Percentiles rank a stretch among this genome's conserved stretches.
These are phyloP conservation scores for Mortierella sp. DNA, from an alignment of 371 early-diverging fungal species.

Conservation along the genomic window DNA sequence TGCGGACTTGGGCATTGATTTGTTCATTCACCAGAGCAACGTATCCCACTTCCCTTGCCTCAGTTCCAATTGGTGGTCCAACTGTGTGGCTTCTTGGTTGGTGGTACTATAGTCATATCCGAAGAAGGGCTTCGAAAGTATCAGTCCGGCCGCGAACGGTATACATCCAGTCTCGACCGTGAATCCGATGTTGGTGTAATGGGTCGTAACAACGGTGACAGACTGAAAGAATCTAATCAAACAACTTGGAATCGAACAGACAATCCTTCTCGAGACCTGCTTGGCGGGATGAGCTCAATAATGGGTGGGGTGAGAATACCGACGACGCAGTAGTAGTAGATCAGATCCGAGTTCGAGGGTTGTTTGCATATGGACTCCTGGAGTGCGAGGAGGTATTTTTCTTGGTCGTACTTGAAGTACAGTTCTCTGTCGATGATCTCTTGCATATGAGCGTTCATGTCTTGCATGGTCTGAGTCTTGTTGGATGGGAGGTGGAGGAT, in stretches of 20 bases:
- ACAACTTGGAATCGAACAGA: not conserved
- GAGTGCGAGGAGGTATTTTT: too few relatives aligned
- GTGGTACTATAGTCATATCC: not conserved
- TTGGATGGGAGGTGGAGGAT: too few relatives aligned
- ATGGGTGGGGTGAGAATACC: too few relatives aligned
- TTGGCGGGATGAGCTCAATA: too few relatives aligned
- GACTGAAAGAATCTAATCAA: not conserved
- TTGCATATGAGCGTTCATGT: too few relatives aligned
- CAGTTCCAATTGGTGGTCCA: not conserved
- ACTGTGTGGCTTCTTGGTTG: not conserved
- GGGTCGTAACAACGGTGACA: not conserved
- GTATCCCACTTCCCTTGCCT: not conserved
- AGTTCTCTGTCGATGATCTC: too few relatives aligned
- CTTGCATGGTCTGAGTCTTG: too few relatives aligned
- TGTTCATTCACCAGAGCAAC: not conserved
- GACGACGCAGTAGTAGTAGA: too few relatives aligned
- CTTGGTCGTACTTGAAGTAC: too few relatives aligned
- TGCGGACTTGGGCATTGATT: not conserved
- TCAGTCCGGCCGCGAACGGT: not conserved
- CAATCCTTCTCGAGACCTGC: not conserved
- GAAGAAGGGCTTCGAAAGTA: not conserved
- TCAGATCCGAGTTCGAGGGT: too few relatives aligned
- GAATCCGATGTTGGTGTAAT: not conserved
- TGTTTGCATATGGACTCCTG: too few relatives aligned
- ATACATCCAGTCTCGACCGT: not conserved